Conservation (phyloP, 805 yeast genomes). For the Yamadazyma tumulicola region DNA sequence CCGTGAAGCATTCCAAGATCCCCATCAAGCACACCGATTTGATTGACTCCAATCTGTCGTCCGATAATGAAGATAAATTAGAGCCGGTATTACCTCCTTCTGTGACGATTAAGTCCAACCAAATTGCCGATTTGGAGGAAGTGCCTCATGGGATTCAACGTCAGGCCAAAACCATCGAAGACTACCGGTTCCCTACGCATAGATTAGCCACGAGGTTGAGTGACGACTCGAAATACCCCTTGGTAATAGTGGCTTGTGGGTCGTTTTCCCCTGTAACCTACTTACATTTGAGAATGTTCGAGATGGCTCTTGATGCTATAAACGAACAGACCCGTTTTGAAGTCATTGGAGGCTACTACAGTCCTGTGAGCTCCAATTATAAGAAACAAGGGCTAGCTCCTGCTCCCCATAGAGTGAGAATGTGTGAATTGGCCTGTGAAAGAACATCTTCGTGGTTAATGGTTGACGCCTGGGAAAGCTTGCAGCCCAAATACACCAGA, state of each 20-base stretch:
- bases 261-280: slow-evolving; percentile 95
- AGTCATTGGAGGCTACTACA: slow-evolving; percentile 93
- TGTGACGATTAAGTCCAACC: slow-evolving; percentile 9
- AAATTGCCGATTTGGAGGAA: slow-evolving; percentile 87
- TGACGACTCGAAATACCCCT: slow-evolving; percentile 78
- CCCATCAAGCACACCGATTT: slow-evolving; percentile 59
- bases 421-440: slow-evolving; percentile 98
- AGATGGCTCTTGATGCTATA: slow-evolving; percentile 95
- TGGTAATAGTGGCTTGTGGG: slow-evolving; percentile 96
- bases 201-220: slow-evolving; percentile 66
- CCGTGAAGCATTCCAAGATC: slow-evolving; percentile 25
- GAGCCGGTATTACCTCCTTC: slow-evolving; percentile 11
- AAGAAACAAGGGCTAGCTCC: slow-evolving; percentile 91
- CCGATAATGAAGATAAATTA: slow-evolving; percentile 6
- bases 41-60: slow-evolving; percentile 19
- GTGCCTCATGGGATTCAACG: slow-evolving; percentile 92
- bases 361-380: slow-evolving; percentile 92
- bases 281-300: slow-evolving; percentile 93
- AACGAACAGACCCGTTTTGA: slow-evolving; percentile 90
- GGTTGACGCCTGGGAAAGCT: slow-evolving; percentile 99
- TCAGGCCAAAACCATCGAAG: slow-evolving; percentile 69
- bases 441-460: slow-evolving; percentile 94
- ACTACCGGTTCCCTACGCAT: slow-evolving; percentile 84
- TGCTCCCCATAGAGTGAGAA: slow-evolving; percentile 84
- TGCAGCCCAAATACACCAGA: slow-evolving; percentile 86